Conservation (phyloP, 495 filamentous ascomycete species). For the Neurospora intermedia region DNA sequence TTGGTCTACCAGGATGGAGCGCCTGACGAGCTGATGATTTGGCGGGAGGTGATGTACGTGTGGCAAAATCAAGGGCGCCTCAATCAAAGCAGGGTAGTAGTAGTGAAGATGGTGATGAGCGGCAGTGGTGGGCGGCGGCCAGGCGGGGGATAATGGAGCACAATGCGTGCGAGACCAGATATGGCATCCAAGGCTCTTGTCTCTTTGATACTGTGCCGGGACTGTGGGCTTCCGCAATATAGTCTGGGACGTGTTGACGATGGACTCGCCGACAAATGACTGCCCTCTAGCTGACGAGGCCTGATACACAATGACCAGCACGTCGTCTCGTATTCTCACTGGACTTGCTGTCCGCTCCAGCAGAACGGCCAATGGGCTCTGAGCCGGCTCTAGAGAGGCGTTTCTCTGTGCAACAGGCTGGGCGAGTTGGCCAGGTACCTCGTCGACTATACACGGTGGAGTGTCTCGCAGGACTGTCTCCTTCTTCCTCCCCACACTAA, state of each 20-base stretch:
- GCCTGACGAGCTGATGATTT: constrained; percentile 8
- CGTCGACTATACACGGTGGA: constrained; percentile 20
- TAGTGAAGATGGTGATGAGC: constrained; percentile 6
- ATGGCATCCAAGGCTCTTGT: constrained; percentile 10
- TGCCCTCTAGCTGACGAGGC: constrained; percentile 21
- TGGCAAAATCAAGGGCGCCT: constrained; percentile 12
- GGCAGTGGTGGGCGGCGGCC: constrained; percentile 9
- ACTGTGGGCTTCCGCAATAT: constrained; percentile 24
- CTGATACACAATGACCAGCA: constrained; percentile 23
- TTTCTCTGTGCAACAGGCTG: constrained; percentile 31
- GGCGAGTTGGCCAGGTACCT: constrained; percentile 23
- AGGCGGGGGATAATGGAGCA: constrained; percentile 1
- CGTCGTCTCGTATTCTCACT: constrained; percentile 26
- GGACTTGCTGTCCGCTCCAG: constrained; percentile 8
- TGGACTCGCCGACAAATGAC: constrained; percentile 4
- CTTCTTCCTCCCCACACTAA: neutral
- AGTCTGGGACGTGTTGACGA: constrained; percentile 14
- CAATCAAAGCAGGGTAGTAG: constrained; percentile 11
- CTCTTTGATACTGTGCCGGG: neutral
- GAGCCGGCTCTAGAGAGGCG: constrained; percentile 32
- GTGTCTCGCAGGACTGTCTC: constrained; percentile 20
- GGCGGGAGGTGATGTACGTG: constrained; percentile 9
- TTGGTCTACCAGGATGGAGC: constrained; percentile 8
- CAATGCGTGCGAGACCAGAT: constrained; percentile 9
- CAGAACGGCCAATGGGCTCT: constrained; percentile 30